These are phyloP conservation scores for Escallonia rubra DNA, from an alignment of 129 eudicot genomes.

Conservation along the genomic window DNA sequence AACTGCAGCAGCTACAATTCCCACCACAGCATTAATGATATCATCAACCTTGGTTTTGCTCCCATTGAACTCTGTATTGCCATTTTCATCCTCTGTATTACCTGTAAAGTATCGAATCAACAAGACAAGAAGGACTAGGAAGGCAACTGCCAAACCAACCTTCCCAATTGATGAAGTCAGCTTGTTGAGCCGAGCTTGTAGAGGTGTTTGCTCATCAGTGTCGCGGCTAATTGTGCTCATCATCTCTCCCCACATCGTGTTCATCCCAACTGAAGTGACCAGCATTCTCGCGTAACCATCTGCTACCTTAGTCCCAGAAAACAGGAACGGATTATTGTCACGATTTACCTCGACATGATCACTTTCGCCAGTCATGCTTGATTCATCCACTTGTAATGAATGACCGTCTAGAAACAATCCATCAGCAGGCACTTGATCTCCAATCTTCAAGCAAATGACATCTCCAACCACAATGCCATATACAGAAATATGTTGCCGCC, in stretches of 20 bases:
- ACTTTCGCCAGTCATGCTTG: constrained; percentile 49
- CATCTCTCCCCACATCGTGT: constrained; percentile 49
- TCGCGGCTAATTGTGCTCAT: constrained; percentile 31
- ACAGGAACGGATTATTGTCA: constrained; percentile 29
- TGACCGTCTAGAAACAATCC: constrained; percentile 49
- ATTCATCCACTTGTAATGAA: constrained; percentile 36
- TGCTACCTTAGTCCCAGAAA: constrained; percentile 51
- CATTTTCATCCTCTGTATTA: constrained; percentile 19
- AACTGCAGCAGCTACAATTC: constrained; percentile 41
- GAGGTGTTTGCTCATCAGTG: constrained; percentile 33
- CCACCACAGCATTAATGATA: constrained; percentile 28
- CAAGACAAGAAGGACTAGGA: constrained; percentile 34
- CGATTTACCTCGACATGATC: constrained; percentile 25
- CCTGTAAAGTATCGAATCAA: constrained; percentile 41
- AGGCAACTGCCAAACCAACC: constrained; percentile 31
- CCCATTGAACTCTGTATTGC: constrained; percentile 31
- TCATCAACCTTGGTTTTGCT: constrained; percentile 29
- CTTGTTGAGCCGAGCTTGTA: constrained; percentile 31
- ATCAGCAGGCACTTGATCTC: constrained; percentile 57
- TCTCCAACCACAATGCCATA: constrained; percentile 43
- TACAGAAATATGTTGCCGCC: constrained; percentile 34
- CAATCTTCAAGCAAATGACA: constrained; percentile 41
- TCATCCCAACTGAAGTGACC: constrained; percentile 46
- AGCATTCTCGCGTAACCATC: constrained; percentile 45
- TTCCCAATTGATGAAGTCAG: constrained; percentile 35